Evolutionary conservation across 495 filamentous ascomycete genomes (phyloP), one percentile per base, ranked within the genome.

Genomic region (Cenococcum geophilum): DNA sequence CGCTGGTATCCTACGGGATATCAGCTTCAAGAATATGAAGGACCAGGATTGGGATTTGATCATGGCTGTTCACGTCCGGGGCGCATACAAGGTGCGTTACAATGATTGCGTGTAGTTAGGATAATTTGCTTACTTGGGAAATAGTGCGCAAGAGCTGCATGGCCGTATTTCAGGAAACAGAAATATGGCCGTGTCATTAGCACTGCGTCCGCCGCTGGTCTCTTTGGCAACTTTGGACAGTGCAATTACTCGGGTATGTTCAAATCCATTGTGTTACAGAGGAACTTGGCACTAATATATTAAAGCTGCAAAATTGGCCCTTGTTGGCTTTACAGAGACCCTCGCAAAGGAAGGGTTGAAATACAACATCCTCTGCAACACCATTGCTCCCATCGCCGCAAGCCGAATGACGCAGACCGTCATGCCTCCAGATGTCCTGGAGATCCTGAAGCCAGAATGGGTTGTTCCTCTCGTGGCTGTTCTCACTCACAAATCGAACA

Each of bases 1-100:
- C 72, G 93, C 93, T 60, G 93, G 93, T 71, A 98, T 98, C 70
- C 82, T 98, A 58, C 88, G 93, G 60, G 93, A 98, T 79, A 72
- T 98, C 70, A 91, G 87, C 79, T 97, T 98, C 78, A 96, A 95
- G 84, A 98, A 98, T 76, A 96, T 97, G 90, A 91, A 86, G 73
- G 92, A 97, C 72, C 74, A 84, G 72, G 95, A 98, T 74, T 98
- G 95, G 93, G 95, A 98, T 71, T 76, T 97, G 62, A 86, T 97
- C 72, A 86, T 92, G 72, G 86, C 83, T 72, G 93, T 98, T 49
- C 93, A 98, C 76, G 88, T 97, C 60, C 89, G 87, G 75, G 93
- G 93, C 68, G 86, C 90, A 67, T 98, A 96, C 80, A 97, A 97
- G 79, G 84, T 86, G 64, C 22, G 60, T 60, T 53, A 25, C 27